Evolutionary conservation across 2,329 filamentous ascomycete genomes (phyloP), one percentile per base, ranked within the genome.

Genomic region (Penicillium sp.): DNA sequence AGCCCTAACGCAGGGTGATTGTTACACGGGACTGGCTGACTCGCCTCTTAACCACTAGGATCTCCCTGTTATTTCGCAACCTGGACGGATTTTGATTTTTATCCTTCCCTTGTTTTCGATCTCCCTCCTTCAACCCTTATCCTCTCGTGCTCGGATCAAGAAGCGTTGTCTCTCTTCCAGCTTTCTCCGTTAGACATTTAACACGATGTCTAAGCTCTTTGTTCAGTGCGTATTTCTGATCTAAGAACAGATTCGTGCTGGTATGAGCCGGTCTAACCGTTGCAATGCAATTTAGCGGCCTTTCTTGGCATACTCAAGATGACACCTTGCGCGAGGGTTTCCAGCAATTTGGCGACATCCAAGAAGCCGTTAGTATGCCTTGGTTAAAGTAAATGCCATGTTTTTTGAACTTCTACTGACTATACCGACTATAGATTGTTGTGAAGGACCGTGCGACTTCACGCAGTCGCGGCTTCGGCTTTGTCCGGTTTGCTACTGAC

Each of bases 301-400:
- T 99, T 67, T 91, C 94, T 70, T 99, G 94, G 94, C 92, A 97
- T 80, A 99, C 94, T 62, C 91, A 95, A 76, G 93, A 97, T 78
- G 78, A 79, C 42, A 91, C 90, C 65, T 82, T 99, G 64, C 88
- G 90, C 71, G 80, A 88, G 72, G 96, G 96, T 77, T 99, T 99
- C 75, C 88, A 93, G 75, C 88, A 94, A 75, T 97, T 90, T 72
- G 93, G 93, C 58, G 80, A 82, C 40, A 89, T 99, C 65, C 91
- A 97, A 75, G 93, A 99, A 85, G 94, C 94, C 68, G 94, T 97
- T 84, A 77, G 91, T 88, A 19, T 28, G 49, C 48, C 55, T 49
- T 46, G 25, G 35, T 31, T 17, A 9, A 25, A 16, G 2, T 26
- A 26, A 11, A 9, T 33, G 28, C 52, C 28, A 52, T 46, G 31